Evolutionary conservation across 176 grass and related monocot species (phyloP).

Genomic region (Avena eriantha): DNA sequence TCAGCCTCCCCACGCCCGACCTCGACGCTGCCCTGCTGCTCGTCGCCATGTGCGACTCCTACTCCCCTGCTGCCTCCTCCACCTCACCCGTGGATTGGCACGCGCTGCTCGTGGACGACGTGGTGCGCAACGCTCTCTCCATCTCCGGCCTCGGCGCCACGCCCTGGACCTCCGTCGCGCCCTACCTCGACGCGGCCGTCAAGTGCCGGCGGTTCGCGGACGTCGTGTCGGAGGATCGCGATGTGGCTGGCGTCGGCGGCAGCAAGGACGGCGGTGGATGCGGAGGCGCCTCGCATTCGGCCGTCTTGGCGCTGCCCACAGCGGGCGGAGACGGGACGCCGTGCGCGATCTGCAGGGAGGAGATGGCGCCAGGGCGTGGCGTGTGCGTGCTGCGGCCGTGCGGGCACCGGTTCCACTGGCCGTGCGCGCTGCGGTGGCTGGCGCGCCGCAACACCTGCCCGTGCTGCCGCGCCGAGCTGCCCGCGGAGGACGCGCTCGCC

Average conservation of each 20-base stretch:
- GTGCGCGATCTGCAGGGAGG: slow-evolving; percentile 89
- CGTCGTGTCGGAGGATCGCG: slow-evolving; percentile 39
- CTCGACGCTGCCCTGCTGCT: slow-evolving; percentile 80
- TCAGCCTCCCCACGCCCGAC: slow-evolving; percentile 50
- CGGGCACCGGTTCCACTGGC: slow-evolving; percentile 84
- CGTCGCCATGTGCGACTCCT: slow-evolving; percentile 87
- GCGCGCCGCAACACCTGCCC: slow-evolving; percentile 83
- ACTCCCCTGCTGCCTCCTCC: slow-evolving; percentile 32
- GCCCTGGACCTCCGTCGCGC: slow-evolving; percentile 61
- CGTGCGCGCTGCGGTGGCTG: slow-evolving; percentile 77
- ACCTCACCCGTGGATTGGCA: slow-evolving; percentile 60
- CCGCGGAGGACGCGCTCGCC: slow-evolving; percentile 56
- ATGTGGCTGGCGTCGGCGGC: background rate
- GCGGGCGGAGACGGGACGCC: slow-evolving; percentile 49
- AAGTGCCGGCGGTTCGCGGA: slow-evolving; percentile 84
- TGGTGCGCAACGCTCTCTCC: slow-evolving; percentile 53
- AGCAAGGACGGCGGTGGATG: slow-evolving; percentile 13
- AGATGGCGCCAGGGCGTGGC: slow-evolving; percentile 51
- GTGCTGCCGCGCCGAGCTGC: slow-evolving; percentile 87
- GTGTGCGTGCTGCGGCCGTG: slow-evolving; percentile 76
- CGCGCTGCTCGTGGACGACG: slow-evolving; percentile 57
- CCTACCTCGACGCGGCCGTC: slow-evolving; percentile 69
- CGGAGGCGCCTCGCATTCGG: slow-evolving; percentile 51
- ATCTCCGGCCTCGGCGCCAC: slow-evolving; percentile 70
- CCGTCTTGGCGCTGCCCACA: slow-evolving; percentile 53